Evolutionary conservation across 371 early-diverging fungal species (phyloP).

Genomic region (Apophysomyces sp.): DNA sequence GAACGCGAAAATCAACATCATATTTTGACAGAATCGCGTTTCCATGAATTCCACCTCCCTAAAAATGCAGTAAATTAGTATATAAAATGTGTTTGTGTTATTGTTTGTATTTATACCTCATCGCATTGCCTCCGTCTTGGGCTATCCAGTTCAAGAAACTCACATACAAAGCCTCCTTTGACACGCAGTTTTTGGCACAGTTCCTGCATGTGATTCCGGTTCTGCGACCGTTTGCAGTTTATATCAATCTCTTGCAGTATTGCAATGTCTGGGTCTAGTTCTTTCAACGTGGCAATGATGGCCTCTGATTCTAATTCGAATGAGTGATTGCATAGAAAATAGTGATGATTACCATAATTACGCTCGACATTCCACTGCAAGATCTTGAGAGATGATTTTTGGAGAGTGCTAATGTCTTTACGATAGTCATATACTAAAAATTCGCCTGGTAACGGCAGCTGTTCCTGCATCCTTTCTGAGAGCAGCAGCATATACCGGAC

Average conservation of each 20-base stretch:
- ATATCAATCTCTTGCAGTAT: conserved; percentile 76
- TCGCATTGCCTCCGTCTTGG: conserved; percentile 51
- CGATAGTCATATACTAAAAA: conserved; percentile 52
- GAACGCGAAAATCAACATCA: conserved; percentile 59
- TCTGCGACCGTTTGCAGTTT: conserved; percentile 63
- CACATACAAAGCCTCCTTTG: conserved; percentile 71
- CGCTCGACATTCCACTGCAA: conserved; percentile 79
- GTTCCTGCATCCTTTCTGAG: background rate
- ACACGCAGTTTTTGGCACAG: conserved; percentile 50
- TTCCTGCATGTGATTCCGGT: conserved; percentile 60
- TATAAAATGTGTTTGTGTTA: too few relatives aligned
- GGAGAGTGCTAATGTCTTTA: background rate
- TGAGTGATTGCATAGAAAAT: background rate
- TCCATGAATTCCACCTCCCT: conserved; percentile 84
- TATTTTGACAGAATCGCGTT: conserved; percentile 78
- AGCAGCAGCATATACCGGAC: background rate
- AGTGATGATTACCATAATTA: conserved; percentile 50
- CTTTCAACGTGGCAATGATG: conserved; percentile 51
- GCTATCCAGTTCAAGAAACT: conserved; percentile 73
- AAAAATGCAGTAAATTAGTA: conserved; percentile 9
- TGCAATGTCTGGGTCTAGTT: conserved; percentile 67
- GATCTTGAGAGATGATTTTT: conserved; percentile 23
- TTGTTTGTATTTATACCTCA: conserved; percentile 21
- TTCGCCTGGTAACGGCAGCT: conserved; percentile 35
- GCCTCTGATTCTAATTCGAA: conserved; percentile 46